A percentile compares a stretch with the other conserved stretches of the same genome.
These are phyloP conservation scores for Aplosporella prunicola DNA, from an alignment of 2,329 filamentous ascomycete species.

Conservation along the genomic window DNA sequence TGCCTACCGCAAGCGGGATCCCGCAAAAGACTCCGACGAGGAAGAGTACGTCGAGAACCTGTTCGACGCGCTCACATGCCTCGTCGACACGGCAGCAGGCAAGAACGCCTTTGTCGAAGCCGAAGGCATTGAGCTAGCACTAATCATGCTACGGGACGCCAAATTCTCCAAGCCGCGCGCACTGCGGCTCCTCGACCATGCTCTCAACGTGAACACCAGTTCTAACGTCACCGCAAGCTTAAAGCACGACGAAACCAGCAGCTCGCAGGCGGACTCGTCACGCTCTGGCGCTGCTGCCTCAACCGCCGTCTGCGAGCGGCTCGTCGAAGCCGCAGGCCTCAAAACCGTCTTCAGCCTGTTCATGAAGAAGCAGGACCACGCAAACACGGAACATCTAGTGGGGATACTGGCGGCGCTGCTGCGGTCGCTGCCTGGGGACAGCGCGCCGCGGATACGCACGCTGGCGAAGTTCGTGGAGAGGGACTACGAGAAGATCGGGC, in stretches of 20 bases:
- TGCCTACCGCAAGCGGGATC: constrained; percentile 76
- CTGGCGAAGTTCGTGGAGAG: constrained; percentile 95
- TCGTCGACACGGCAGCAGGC: constrained; percentile 64
- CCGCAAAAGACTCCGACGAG: constrained; percentile 74
- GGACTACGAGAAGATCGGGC: constrained; percentile 75
- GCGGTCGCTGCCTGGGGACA: constrained; percentile 66
- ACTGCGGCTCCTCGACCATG: constrained; percentile 76
- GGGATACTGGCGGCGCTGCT: constrained; percentile 78
- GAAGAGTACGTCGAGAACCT: constrained; percentile 93
- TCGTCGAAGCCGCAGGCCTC: constrained; percentile 77
- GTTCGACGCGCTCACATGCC: constrained; percentile 75
- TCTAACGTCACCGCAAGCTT: constrained; percentile 10
- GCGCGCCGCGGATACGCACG: constrained; percentile 67
- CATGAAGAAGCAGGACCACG: constrained; percentile 66
- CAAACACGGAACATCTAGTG: constrained; percentile 68
- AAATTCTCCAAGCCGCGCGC: constrained; percentile 73
- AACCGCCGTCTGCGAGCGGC: constrained; percentile 56
- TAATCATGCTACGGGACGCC: constrained; percentile 86
- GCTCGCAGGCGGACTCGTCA: too few relatives aligned
- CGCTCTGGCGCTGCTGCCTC: constrained; percentile 1
- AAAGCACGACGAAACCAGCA: constrained; percentile 12
- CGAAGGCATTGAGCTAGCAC: constrained; percentile 81
- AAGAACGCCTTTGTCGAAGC: constrained; percentile 78
- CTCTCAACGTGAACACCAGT: constrained; percentile 47
- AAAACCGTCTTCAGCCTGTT: constrained; percentile 81